Percentiles rank a stretch among this genome's conserved stretches.
phyloP scores from a whole-genome alignment of 1,284 basidiomycete genomes.

The Cryptococcus sp. region DNA sequence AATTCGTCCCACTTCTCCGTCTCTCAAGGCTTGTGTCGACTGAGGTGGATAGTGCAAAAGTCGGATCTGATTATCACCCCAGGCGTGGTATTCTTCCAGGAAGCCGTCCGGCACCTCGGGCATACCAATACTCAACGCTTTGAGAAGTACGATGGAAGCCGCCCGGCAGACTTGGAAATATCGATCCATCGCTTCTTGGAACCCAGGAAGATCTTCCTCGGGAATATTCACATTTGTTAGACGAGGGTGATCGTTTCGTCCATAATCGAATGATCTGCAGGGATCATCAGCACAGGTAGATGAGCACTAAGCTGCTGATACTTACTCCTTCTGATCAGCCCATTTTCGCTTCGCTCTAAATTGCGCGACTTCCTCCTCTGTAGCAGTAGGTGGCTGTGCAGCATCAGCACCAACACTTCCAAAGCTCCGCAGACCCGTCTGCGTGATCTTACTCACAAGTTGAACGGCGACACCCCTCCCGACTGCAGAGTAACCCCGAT shows the following conservation, averaged over 20 bases:
- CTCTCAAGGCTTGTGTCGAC: background rate
- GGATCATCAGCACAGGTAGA: background rate
- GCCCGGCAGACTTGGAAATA: conserved; percentile 59
- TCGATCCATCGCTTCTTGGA: conserved; percentile 59
- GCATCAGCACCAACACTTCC: no score
- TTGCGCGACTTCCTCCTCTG: no score
- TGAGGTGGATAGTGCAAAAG: conserved; percentile 57
- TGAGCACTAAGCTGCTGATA: background rate
- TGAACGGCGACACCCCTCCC: no score
- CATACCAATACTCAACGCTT: conserved; percentile 59
- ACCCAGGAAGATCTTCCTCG: conserved; percentile 59
- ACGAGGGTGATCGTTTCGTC: conserved; percentile 14
- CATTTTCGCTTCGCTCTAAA: no score
- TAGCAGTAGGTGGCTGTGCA: no score
- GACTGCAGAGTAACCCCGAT: conserved; percentile 7
- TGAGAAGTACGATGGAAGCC: conserved; percentile 55
- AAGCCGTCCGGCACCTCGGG: conserved; percentile 31
- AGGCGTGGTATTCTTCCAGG: conserved; percentile 28
- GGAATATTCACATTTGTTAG: no score
- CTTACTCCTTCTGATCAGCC: no score
- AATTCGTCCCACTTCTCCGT: conserved; percentile 8
- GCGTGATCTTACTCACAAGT: no score
- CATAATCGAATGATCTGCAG: conserved; percentile 7
- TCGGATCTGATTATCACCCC: conserved; percentile 61
- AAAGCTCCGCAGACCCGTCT: no score